Percentiles rank a stretch among this genome's conserved stretches.
phyloP scores from a whole-genome alignment of 2,329 filamentous ascomycete species.

The Calonectria honghensis region DNA sequence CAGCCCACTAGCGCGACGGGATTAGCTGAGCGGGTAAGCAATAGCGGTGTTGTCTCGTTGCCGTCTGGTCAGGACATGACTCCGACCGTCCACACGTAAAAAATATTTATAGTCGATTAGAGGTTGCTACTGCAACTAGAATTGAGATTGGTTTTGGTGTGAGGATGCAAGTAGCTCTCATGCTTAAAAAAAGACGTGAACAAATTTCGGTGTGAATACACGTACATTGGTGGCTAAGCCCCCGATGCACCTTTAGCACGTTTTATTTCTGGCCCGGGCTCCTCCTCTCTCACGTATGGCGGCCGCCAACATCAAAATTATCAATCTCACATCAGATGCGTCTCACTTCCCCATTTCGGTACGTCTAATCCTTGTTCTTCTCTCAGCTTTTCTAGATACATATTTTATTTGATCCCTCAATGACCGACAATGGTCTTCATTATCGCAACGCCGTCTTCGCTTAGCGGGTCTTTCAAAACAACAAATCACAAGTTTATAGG shows the following conservation, averaged over 20 bases:
- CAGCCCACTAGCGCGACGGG: neutral
- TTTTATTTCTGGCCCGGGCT: neutral
- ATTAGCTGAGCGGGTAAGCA: conserved; percentile 9
- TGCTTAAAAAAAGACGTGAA: neutral
- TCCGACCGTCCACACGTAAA: no score
- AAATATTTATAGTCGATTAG: neutral
- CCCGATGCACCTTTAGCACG: neutral
- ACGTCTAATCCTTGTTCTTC: neutral
- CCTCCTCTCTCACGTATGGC: neutral
- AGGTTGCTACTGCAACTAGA: neutral
- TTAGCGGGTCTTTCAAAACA: neutral
- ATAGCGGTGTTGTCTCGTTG: neutral
- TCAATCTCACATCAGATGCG: neutral
- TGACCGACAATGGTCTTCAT: no score
- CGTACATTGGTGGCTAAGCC: neutral
- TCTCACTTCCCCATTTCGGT: neutral
- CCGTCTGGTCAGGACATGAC: neutral
- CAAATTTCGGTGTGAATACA: neutral
- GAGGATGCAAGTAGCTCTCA: neutral
- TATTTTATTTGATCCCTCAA: neutral
- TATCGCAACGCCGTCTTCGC: no score
- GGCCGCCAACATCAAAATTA: neutral
- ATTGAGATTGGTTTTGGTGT: neutral
- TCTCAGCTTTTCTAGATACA: neutral
- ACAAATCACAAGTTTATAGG: neutral